Percentiles rank a stretch among this genome's conserved stretches.
Conservation (phyloP, 1,284 basidiomycete genomes). For the Moesziomyces globuligerus region DNA sequence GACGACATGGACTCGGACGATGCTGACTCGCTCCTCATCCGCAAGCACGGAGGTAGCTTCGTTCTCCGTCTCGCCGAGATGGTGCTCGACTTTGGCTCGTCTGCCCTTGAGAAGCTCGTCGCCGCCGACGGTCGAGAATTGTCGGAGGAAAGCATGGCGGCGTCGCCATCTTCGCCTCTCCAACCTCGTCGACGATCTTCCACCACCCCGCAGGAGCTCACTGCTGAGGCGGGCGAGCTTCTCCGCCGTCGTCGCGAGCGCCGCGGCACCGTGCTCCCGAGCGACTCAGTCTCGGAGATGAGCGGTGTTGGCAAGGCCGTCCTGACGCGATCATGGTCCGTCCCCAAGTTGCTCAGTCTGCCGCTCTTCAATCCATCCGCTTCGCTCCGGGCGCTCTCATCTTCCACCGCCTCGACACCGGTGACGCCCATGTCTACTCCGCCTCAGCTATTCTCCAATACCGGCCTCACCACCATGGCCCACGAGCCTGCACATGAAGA, state of each 20-base stretch:
- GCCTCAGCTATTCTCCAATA: slow-evolving; percentile 17
- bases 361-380: slow-evolving; percentile 31
- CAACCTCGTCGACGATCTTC: slow-evolving; percentile 28
- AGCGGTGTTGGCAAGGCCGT: neutral
- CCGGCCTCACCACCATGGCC: slow-evolving; percentile 18
- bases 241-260: slow-evolving; percentile 35
- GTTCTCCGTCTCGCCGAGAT: slow-evolving; percentile 41
- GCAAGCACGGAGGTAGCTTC: slow-evolving; percentile 29
- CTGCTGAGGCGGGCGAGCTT: slow-evolving; percentile 30
- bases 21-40: slow-evolving; percentile 25
- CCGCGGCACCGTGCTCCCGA: slow-evolving; percentile 7
- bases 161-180: slow-evolving; percentile 1
- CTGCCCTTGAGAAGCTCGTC: slow-evolving; percentile 31
- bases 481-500: slow-evolving; percentile 10
- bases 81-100: slow-evolving; percentile 41
- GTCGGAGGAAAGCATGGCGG: neutral
- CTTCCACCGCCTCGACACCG: slow-evolving; percentile 26
- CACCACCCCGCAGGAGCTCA: slow-evolving; percentile 35
- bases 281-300: slow-evolving; percentile 7
- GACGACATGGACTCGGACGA: slow-evolving; percentile 36
- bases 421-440: slow-evolving; percentile 13
- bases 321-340: slow-evolving; percentile 31
- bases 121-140: slow-evolving; percentile 6
- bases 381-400: slow-evolving; percentile 22
- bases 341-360: slow-evolving; percentile 37